Base-by-base conservation (phyloP, 495 filamentous ascomycete species). In the Daldinia concentrica region DNA sequence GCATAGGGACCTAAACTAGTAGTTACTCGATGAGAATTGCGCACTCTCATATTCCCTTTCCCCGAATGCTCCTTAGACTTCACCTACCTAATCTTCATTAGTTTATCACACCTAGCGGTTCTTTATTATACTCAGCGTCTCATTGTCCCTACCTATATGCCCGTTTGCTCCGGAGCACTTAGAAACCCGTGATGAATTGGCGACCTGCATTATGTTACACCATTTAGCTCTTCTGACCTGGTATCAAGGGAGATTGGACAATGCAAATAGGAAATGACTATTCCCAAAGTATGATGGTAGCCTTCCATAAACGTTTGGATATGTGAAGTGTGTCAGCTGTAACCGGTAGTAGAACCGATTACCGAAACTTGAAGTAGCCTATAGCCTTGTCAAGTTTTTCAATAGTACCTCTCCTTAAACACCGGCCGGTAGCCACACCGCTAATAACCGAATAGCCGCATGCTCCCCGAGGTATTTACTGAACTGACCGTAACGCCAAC, bases 401-500 rank as follows among this genome's bases (percentile, higher is more conserved):
- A 22, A 48, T 48, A 48, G 43, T 9, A 24, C 43, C 7, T 9
- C 9, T 11, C 22, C 19, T 48, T 24, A 24, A 48, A 8, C 8
- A 48, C 1, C 7, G 8, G 11, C 8, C 19, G 9, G 43, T 39
- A 19, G 26, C 19, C 11, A 30, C 36, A 62, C 59, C 66, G 60
- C 34, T 3, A 34, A 58, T 64, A 64, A 19, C 66, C 66, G 54
- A 43, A 32, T 58, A 50, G 36, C n/a, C 30, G 34, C 43, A 56
- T 26, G 29, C 29, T 17, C 14, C 11, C 29, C 54, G 56, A 48
- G 26, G 19, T 58, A 17, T 58, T 34, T 58, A 32, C n/a, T 32
- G 22, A 34, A 58, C 55, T 12, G 14, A 34, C 54, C 22, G 77
- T 5, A 58, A 37, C 55, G 55, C 17, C 78, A 65, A 51, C 22